These are phyloP conservation scores for Amoebophrya sp. DNA, from an alignment of 169 alveolate species.

Conservation along the genomic window DNA sequence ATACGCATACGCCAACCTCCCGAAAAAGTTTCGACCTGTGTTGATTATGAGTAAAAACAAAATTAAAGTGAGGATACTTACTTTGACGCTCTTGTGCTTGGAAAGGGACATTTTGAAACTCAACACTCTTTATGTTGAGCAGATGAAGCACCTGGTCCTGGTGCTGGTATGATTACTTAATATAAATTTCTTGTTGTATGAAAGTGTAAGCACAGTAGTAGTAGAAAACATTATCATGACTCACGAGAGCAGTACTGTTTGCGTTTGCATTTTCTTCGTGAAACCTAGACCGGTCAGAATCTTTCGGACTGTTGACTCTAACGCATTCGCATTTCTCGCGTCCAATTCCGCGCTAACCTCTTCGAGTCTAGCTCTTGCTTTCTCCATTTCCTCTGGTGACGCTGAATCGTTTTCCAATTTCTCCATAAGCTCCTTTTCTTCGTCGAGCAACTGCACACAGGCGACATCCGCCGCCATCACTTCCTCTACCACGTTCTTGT, in stretches of 20 bases:
- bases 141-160: too few species aligned
- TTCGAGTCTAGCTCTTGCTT: background rate
- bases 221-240: too few species aligned
- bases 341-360: background rate
- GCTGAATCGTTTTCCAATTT: conserved; percentile 21
- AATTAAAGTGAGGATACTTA: background rate
- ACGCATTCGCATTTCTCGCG: conserved; percentile 27
- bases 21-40: conserved; percentile 57
- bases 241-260: background rate
- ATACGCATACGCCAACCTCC: conserved; percentile 72
- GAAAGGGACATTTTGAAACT: background rate
- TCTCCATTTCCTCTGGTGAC: background rate
- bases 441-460: conserved; percentile 24
- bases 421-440: conserved; percentile 30
- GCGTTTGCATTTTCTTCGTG: conserved; percentile 20
- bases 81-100: background rate
- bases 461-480: conserved; percentile 28
- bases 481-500: conserved; percentile 30
- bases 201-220: too few species aligned
- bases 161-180: too few species aligned
- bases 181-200: too few species aligned
- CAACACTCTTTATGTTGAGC: background rate
- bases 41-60: background rate
- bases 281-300: conserved; percentile 35
- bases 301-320: conserved; percentile 32